Evolutionary conservation across 305 asterid genomes (phyloP).

Genomic region (Fraxinus xanthoxyloides): DNA sequence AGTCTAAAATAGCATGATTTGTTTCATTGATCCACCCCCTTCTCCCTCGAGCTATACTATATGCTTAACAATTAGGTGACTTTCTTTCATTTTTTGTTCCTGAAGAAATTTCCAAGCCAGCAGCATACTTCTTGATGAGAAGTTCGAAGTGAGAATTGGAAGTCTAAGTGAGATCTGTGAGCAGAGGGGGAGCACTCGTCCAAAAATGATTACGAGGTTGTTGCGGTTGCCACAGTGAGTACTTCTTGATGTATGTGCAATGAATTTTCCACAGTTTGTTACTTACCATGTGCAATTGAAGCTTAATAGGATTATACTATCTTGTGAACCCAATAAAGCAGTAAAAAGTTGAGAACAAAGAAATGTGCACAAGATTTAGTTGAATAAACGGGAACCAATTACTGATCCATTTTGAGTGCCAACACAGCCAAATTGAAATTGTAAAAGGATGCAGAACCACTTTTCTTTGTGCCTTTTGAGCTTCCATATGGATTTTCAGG

Average conservation of each 20-base stretch:
- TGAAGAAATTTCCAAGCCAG: conserved; percentile 93
- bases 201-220: conserved; percentile 60
- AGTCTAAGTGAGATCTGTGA: conserved; percentile 77
- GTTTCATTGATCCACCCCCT: not conserved
- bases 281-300: not conserved
- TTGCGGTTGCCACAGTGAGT: conserved; percentile 54
- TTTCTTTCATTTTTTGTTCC: not conserved
- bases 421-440: not conserved
- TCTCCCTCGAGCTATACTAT: not conserved
- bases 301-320: not conserved
- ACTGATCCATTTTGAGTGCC: not conserved
- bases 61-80: not conserved
- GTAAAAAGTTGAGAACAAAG: not conserved
- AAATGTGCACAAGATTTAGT: not conserved
- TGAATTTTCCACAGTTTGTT: not conserved
- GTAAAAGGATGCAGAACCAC: not conserved
- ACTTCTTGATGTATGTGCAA: not conserved
- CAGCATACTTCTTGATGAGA: conserved; percentile 92
- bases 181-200: conserved; percentile 75
- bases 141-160: conserved; percentile 82
- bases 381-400: not conserved
- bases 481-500: not conserved
- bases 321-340: not conserved
- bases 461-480: not conserved
- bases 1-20: not conserved